Evolutionary conservation across 192 early-diverging fungal genomes (phyloP).

Genomic region (Backusella mclennaniae): DNA sequence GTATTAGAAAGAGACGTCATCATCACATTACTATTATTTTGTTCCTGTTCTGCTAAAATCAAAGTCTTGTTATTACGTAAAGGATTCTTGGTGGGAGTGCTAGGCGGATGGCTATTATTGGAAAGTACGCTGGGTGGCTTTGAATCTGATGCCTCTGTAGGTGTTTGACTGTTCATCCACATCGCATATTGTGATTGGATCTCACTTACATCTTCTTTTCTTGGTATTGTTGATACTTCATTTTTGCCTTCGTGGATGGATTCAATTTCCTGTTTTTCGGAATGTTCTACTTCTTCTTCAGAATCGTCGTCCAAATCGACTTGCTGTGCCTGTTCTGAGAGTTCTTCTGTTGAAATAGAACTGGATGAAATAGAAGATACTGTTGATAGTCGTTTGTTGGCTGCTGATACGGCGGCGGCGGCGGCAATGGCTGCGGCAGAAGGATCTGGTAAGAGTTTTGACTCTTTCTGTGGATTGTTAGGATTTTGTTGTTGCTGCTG

Average conservation of each 20-base stretch:
- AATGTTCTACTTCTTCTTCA: neutral
- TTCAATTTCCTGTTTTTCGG: neutral
- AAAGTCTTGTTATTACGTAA: neutral
- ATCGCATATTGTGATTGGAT: slow-evolving; percentile 26
- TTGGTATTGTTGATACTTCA: neutral
- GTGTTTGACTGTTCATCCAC: slow-evolving; percentile 26
- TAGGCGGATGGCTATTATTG: neutral
- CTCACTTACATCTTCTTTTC: slow-evolving; percentile 5
- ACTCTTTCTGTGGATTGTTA: neutral
- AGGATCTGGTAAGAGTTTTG: neutral
- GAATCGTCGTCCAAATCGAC: neutral
- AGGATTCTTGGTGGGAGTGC: neutral
- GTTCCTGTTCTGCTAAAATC: neutral
- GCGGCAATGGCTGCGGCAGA: neutral
- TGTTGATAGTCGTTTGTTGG: slow-evolving; percentile 12
- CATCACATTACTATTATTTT: slow-evolving; percentile 7
- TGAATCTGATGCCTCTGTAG: slow-evolving; percentile 2
- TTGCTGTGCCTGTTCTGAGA: neutral
- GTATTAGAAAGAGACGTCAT: slow-evolving; percentile 10
- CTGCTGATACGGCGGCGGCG: neutral
- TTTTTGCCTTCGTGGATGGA: neutral
- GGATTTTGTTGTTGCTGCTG: neutral
- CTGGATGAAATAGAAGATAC: slow-evolving; percentile 16
- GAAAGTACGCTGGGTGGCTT: neutral
- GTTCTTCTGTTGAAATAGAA: slow-evolving; percentile 2